These are phyloP conservation scores for Hortiboletus flavorubellus DNA, from an alignment of 768 basidiomycete genomes.

Conservation along the genomic window DNA sequence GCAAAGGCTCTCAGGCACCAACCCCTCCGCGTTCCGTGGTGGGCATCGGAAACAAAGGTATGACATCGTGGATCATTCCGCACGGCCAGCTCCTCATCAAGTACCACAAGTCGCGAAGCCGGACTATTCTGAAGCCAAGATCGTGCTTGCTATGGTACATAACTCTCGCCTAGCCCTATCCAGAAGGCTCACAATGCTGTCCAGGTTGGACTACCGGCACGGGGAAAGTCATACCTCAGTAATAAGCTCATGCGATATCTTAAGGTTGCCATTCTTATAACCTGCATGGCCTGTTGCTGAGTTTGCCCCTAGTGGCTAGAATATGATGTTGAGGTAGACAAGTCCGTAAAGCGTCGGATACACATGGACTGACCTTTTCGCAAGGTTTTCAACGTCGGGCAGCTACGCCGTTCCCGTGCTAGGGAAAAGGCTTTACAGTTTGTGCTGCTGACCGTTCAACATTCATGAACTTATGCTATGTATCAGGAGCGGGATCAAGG, in stretches of 20 bases:
- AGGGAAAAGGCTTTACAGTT: slow-evolving; percentile 74
- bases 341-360: not conserved
- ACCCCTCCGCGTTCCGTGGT: slow-evolving; percentile 83
- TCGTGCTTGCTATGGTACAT: slow-evolving; percentile 92
- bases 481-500: slow-evolving; percentile 72
- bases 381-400: slow-evolving; percentile 97
- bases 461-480: slow-evolving; percentile 4
- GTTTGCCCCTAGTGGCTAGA: slow-evolving; percentile 82
- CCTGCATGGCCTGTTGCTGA: slow-evolving; percentile 5
- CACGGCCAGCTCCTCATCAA: not conserved
- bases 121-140: slow-evolving; percentile 98
- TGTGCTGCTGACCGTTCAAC: slow-evolving; percentile 8
- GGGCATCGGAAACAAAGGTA: slow-evolving; percentile 88
- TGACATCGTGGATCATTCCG: not conserved
- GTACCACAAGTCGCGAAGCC: slow-evolving; percentile 76
- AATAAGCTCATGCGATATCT: slow-evolving; percentile 98
- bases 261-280: slow-evolving; percentile 50
- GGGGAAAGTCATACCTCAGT: slow-evolving; percentile 97
- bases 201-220: slow-evolving; percentile 94
- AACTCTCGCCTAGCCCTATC: not conserved
- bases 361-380: not conserved
- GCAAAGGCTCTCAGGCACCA: slow-evolving; percentile 66
- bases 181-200: not conserved
- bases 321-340: slow-evolving; percentile 85
- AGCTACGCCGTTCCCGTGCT: slow-evolving; percentile 84